phyloP scores from a whole-genome alignment of 257 asterid species.

The Petunia secreta region DNA sequence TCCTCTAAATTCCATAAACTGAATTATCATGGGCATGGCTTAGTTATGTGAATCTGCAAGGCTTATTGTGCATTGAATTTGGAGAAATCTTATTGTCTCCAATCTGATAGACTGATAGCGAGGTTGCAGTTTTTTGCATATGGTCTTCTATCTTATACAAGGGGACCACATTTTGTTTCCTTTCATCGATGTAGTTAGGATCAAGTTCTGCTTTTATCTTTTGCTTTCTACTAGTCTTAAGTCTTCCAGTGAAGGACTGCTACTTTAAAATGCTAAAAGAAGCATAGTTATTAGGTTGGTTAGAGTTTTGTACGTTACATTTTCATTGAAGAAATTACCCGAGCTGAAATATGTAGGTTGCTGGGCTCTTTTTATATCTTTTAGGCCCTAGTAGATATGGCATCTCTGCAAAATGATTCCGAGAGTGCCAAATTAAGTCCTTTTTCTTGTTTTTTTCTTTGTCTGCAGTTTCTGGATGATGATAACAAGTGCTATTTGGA shows the following conservation, averaged over 20 bases:
- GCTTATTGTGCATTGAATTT: slow-evolving; percentile 1
- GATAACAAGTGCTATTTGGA: slow-evolving; percentile 93
- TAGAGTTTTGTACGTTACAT: neutral
- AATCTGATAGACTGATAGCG: neutral
- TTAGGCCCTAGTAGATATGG: neutral
- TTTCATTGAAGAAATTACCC: neutral
- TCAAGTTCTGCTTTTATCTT: neutral
- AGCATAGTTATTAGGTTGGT: neutral
- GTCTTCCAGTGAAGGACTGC: neutral
- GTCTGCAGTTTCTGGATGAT: slow-evolving; percentile 79
- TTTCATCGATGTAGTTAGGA: neutral
- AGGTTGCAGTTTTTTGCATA: neutral
- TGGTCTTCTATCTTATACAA: neutral
- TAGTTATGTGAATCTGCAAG: neutral
- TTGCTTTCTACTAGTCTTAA: neutral
- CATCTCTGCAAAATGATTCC: neutral
- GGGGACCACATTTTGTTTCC: slow-evolving; percentile 1
- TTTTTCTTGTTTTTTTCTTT: neutral
- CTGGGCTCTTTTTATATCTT: neutral
- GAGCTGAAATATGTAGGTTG: neutral
- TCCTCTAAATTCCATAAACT: neutral
- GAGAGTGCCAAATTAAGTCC: neutral
- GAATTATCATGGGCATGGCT: neutral
- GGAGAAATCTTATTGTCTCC: neutral
- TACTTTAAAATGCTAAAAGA: neutral